These are phyloP conservation scores for Lizonia empirigonia DNA, from an alignment of 2,329 filamentous ascomycete species.

Conservation along the genomic window DNA sequence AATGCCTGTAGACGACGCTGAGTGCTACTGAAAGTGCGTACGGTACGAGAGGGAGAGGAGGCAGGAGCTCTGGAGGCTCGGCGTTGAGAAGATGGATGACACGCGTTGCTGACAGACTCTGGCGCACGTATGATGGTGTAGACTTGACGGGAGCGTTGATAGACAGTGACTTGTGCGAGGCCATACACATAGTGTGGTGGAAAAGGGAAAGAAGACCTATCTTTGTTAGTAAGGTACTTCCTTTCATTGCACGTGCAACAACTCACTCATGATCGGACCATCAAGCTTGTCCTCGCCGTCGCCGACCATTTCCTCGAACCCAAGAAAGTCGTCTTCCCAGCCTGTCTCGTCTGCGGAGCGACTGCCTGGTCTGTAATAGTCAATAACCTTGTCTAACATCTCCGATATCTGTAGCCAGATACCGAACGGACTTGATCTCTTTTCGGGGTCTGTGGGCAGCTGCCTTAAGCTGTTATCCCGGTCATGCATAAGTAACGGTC, in stretches of 20 bases:
- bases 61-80: constrained; percentile 53
- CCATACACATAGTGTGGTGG: constrained; percentile 62
- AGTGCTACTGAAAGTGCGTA: constrained; percentile 62
- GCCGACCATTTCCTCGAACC: constrained; percentile 53
- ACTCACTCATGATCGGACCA: constrained; percentile 46
- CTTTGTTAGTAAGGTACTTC: constrained; percentile 22
- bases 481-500: constrained; percentile 56
- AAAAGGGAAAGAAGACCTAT: constrained; percentile 60
- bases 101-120: constrained; percentile 61
- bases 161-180: constrained; percentile 59
- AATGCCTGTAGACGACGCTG: constrained; percentile 62
- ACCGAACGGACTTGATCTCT: constrained; percentile 55
- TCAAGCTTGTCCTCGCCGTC: constrained; percentile 47
- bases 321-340: constrained; percentile 55
- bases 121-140: constrained; percentile 59
- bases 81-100: constrained; percentile 59
- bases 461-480: constrained; percentile 53
- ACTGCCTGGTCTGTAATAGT: constrained; percentile 53
- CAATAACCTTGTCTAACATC: constrained; percentile 55
- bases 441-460: constrained; percentile 50
- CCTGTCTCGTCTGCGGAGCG: constrained; percentile 50
- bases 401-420: constrained; percentile 54
- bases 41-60: constrained; percentile 61
- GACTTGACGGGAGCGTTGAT: constrained; percentile 54
- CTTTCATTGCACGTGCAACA: background rate